phyloP scores from a whole-genome alignment of 352 stramenopile genomes.

The Phytophthora capsici region DNA sequence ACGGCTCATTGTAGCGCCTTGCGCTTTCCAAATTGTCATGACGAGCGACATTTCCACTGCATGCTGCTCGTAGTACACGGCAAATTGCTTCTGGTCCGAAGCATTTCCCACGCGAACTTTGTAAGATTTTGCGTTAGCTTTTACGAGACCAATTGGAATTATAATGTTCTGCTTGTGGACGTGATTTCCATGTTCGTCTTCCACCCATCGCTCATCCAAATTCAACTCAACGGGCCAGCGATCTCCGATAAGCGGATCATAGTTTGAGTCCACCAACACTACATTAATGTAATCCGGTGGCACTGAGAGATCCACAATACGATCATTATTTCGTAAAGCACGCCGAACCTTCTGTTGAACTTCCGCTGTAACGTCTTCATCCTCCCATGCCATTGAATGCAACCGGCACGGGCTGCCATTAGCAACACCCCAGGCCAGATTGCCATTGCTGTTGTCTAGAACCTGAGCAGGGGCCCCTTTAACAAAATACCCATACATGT shows the following conservation, averaged over 20 bases:
- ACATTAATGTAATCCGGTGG: constrained; percentile 4
- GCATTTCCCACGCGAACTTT: constrained; percentile 1
- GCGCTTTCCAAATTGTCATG: background rate
- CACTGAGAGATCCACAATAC: background rate
- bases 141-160: background rate
- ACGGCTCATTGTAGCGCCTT: background rate
- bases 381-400: background rate
- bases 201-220: background rate
- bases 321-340: background rate
- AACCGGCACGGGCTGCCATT: background rate
- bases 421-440: constrained; percentile 1
- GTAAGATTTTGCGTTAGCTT: background rate
- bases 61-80: background rate
- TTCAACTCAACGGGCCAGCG: background rate
- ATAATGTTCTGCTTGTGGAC: background rate
- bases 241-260: background rate
- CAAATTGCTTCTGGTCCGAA: background rate
- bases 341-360: background rate
- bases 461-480: background rate
- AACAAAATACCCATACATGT: constrained; percentile 1
- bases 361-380: background rate
- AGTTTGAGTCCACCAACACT: background rate
- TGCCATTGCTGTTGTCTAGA: background rate
- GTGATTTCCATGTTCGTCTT: background rate
- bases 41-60: background rate